Conservation (phyloP, 2,329 filamentous ascomycete genomes). For the Botrytis cinerea region DNA sequence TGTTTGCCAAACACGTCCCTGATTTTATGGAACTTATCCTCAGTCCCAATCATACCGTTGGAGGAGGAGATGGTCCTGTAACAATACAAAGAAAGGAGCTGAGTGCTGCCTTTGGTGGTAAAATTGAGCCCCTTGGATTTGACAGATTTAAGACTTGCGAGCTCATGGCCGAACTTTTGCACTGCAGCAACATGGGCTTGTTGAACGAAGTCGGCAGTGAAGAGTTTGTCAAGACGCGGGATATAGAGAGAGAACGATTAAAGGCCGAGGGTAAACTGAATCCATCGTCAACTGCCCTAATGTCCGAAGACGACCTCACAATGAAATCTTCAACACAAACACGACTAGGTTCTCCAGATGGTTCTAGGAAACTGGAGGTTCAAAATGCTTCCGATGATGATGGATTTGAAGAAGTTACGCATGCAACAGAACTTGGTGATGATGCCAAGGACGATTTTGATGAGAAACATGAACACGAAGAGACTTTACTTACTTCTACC, state of each 20-base stretch:
- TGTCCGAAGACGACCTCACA: slow-evolving; percentile 62
- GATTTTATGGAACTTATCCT: slow-evolving; percentile 92
- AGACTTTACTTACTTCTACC: slow-evolving; percentile 49
- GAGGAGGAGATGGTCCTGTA: slow-evolving; percentile 55
- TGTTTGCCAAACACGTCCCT: slow-evolving; percentile 88
- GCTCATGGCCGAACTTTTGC: slow-evolving; percentile 93
- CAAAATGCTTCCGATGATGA: slow-evolving; percentile 85
- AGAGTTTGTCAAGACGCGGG: slow-evolving; percentile 76
- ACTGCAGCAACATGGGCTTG: slow-evolving; percentile 98
- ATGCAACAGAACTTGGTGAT: slow-evolving; percentile 69
- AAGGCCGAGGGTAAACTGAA: slow-evolving; percentile 73
- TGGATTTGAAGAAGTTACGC: slow-evolving; percentile 86
- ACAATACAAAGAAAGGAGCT: slow-evolving; percentile 73
- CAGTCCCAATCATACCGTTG: slow-evolving; percentile 63
- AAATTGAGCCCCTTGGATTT: slow-evolving; percentile 92
- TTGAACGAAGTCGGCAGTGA: slow-evolving; percentile 91
- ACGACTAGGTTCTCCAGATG: slow-evolving; percentile 57
- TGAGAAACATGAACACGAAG: slow-evolving; percentile 53
- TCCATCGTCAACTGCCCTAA: slow-evolving; percentile 44
- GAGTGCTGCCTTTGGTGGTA: slow-evolving; percentile 84
- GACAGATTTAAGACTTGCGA: slow-evolving; percentile 99
- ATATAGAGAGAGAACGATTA: slow-evolving; percentile 77
- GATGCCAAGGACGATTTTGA: slow-evolving; percentile 70
- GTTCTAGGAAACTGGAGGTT: slow-evolving; percentile 70
- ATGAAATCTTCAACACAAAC: slow-evolving; percentile 56